These are phyloP conservation scores for Colletotrichum scovillei DNA, from an alignment of 2,329 filamentous ascomycete genomes.

Conservation along the genomic window DNA sequence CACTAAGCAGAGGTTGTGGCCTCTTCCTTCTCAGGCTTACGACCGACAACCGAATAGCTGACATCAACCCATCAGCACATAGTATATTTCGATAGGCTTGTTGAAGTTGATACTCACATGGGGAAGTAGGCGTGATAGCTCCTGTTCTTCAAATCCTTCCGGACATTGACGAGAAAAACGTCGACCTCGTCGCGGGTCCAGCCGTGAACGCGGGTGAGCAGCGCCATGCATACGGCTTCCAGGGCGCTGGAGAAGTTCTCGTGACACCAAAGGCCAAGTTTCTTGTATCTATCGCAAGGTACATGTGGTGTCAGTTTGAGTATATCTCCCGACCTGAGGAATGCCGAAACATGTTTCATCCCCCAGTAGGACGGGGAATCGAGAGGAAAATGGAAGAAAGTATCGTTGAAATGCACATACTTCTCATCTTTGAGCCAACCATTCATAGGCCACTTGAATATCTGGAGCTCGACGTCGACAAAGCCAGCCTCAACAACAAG, in stretches of 20 bases:
- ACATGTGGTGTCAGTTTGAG: background rate
- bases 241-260: background rate
- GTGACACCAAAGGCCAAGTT: background rate
- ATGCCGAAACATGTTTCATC: background rate
- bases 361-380: background rate
- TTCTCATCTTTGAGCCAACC: background rate
- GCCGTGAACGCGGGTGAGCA: background rate
- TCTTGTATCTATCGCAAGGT: background rate
- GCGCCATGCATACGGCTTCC: background rate
- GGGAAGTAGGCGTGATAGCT: background rate
- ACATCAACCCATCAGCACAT: background rate
- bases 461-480: background rate
- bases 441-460: background rate
- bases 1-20: background rate
- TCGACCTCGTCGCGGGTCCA: background rate
- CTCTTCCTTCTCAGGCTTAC: background rate
- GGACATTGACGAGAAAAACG: background rate
- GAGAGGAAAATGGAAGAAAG: background rate
- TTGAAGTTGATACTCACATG: background rate
- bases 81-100: background rate
- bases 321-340: background rate
- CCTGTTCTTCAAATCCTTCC: background rate
- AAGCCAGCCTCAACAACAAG: background rate
- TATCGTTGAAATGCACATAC: background rate
- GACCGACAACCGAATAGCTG: background rate